phyloP scores from a whole-genome alignment of 257 asterid species.

The Handroanthus guayacan region DNA sequence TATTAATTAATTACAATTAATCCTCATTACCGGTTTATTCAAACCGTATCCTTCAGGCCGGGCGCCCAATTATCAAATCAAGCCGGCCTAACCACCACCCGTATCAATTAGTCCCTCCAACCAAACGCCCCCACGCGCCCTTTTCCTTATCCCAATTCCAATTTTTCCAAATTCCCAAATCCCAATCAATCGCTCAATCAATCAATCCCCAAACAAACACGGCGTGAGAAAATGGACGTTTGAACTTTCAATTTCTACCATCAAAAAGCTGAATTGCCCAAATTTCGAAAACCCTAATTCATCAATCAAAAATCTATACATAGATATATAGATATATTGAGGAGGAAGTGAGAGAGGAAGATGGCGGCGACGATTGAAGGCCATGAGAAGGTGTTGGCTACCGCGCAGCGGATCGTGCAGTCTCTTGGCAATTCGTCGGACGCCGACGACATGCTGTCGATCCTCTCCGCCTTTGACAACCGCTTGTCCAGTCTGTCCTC shows the following conservation, averaged over 20 bases:
- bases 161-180: constrained; percentile 7
- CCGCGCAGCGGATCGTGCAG: constrained; percentile 95
- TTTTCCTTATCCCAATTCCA: background rate
- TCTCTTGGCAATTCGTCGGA: constrained; percentile 72
- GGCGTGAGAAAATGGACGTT: constrained; percentile 23
- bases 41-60: background rate
- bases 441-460: constrained; percentile 76
- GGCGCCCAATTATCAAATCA: constrained; percentile 4
- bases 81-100: constrained; percentile 28
- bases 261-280: background rate
- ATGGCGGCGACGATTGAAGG: constrained; percentile 81
- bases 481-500: constrained; percentile 78
- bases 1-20: background rate
- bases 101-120: constrained; percentile 6
- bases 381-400: constrained; percentile 80
- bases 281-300: constrained; percentile 42
- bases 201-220: constrained; percentile 26
- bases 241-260: constrained; percentile 23
- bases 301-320: background rate
- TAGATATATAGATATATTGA: background rate
- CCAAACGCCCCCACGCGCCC: constrained; percentile 27
- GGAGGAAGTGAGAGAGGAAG: constrained; percentile 1
- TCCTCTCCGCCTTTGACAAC: constrained; percentile 78
- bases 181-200: constrained; percentile 25
- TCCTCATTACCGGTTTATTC: background rate